Evolutionary conservation across 768 basidiomycete species (phyloP), one percentile per base, ranked within the genome.

Genomic region (Auricularia auricula-judae): DNA sequence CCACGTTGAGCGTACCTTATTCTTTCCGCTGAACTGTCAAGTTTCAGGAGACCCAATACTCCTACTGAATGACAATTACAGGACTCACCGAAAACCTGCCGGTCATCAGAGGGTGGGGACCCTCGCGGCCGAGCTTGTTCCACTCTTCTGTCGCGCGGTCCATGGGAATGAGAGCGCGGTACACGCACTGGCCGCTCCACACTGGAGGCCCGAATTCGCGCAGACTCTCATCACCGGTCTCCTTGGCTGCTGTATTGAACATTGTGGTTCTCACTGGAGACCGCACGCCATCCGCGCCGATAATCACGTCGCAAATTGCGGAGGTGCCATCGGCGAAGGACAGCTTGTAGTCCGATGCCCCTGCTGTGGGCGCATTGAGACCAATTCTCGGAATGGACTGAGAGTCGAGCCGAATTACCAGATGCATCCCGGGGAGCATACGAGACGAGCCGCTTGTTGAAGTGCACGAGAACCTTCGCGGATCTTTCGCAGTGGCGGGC

Each of bases 221-320:
- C 16, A 1, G 8, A 75, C 74, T 67, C 76, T 66, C 42, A 70
- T 69, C 3, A 68, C 70, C 21, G 67, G 42, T 44, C 8, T 16
- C 39, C 12, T 56, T 66, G 7, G 67, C 72, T n/a, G 64, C 62
- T 3, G n/a, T 39, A 65, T 63, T 75, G 66, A 65, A 79, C 67
- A 85, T 70, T 53, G 54, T 61, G 7, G 68, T 65, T 21, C 80
- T 75, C 18, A 76, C 82, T 64, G 76, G 76, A 36, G 85, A 86
- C 73, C 82, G 84, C 65, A 88, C 66, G 4, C 86, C 86, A 67
- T 88, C 87, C n/a, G 86, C 86, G 44, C 86, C 87, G 62, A 88
- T 73, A 47, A 90, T 80, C 10, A 88, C 71, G 70, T 89, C 86
- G 70, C 86, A 88, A 33, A 77, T 75, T 3, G 84, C 76, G 12